Conservation (phyloP, 2,329 filamentous ascomycete species). For the Fusarium staphyleae region DNA sequence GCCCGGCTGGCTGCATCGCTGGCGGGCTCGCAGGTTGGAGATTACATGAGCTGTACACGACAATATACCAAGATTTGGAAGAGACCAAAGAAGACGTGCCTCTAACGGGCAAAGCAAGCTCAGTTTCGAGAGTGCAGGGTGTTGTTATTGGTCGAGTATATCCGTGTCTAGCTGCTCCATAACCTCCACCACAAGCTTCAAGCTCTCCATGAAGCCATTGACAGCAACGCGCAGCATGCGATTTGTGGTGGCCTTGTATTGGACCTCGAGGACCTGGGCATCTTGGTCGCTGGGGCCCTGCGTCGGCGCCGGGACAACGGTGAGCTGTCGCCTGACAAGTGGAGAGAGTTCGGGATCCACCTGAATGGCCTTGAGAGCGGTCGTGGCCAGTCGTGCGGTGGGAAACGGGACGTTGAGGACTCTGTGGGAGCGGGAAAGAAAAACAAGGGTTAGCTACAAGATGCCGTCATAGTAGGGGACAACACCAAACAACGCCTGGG, state of each 20-base stretch:
- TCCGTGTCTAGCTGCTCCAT: conserved; percentile 92
- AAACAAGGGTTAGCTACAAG: conserved; percentile 30
- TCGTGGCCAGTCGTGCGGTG: conserved; percentile 75
- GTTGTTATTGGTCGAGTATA: conserved; percentile 60
- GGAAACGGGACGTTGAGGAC: conserved; percentile 83
- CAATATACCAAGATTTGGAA: conserved; percentile 33
- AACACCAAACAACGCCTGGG: conserved; percentile 9
- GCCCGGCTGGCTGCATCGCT: conserved; percentile 8
- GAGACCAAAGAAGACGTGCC: conserved; percentile 15
- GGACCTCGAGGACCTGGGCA: conserved; percentile 67
- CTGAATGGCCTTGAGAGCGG: conserved; percentile 76
- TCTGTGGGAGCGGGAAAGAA: conserved; percentile 53
- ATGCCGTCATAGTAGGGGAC: conserved; percentile 9
- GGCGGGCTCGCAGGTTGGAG: conserved; percentile 1
- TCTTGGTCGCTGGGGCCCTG: conserved; percentile 35
- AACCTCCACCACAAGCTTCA: conserved; percentile 83
- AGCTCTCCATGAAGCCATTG: conserved; percentile 93
- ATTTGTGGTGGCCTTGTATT: conserved; percentile 89
- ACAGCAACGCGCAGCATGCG: conserved; percentile 96
- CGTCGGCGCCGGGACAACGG: conserved; percentile 53
- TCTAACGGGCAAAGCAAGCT: conserved; percentile 10
- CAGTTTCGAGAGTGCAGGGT: conserved; percentile 19
- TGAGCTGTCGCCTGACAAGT: conserved; percentile 76
- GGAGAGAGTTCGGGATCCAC: conserved; percentile 92
- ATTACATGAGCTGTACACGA: conserved; percentile 11